Evolutionary conservation across 23 red algal species (phyloP), one percentile per base, ranked within the genome.

Genomic region (Pyropia yezoensis): DNA sequence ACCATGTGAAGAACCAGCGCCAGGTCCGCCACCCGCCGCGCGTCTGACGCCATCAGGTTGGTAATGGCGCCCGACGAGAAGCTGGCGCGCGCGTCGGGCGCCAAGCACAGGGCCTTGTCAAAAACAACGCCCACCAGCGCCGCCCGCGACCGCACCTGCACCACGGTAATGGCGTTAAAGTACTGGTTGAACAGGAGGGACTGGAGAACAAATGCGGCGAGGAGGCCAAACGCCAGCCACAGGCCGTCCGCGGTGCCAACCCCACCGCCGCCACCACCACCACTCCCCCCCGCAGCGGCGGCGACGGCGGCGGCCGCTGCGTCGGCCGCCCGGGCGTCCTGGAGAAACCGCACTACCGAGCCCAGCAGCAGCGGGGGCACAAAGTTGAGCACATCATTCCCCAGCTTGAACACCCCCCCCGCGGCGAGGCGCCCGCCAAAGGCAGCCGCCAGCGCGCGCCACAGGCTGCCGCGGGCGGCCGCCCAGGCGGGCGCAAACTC

Each of bases 1-100:
- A 83, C 18, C 71, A 76, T 83, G 57, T 90, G 59, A 17, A 81
- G 25, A 20, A 69, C 72, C 8, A 82, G 70, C 7, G 80, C 76
- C 7, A 82, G 32, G 49, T 90, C 86, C 3, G 69, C 54, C 16
- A 90, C 69, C 16, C 67, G 69, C n/a, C 70, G 75, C 29, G 86
- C 74, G 67, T 90, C 86, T 23, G 47, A 75, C n/a, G 86, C 61
- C 75, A 90, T 90, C 29, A 90, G 62, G 50, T 90, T 90, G 33
- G 79, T 65, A 66, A 90, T 74, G 39, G 74, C 69, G 50, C 86
- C 86, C 11, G 75, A 81, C 1, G 86, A 75, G 73, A 82, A 90
- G 30, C 33, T 34, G 12, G 70, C 39, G 14, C 75, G 76, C 32
- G 70, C 73, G 53, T 80, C 77, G 21, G 75, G 59, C 24, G 86